Base-by-base conservation (phyloP, 768 basidiomycete genomes). In the Serpula lacrymans region DNA sequence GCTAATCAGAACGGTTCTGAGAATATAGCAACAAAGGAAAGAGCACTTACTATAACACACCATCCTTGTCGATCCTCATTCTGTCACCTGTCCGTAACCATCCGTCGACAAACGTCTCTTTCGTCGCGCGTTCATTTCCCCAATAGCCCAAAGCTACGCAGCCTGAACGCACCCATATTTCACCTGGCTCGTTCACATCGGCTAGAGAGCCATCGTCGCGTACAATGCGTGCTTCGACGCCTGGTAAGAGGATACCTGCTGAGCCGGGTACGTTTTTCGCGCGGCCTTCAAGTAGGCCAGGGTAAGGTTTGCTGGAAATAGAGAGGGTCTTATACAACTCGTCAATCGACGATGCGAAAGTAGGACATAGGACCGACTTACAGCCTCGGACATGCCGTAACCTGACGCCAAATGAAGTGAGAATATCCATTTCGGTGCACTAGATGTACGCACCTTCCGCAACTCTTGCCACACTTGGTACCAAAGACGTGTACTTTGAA, bases 61-160 rank as follows among this genome's bases (percentile, higher is more conserved):
- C 79, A 4, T 80, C 65, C 45, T 68, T 67, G 46, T 84, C 75
- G 4, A 78, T 74, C 27, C 71, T 62, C 53, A 88, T 83, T 39
- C 71, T 66, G 57, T 91, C 88, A 3, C 88, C 88, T 0, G 85
- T 89, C 39, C 66, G 69, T 18, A 91, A 49, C 88, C 88, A 91
- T 14, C 86, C 84, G 32, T 75, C 69, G 10, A 41, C 48, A 52
- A 89, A 90, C 1, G 85, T 81, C 49, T 78, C 77, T 36, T 64
- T 63, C 18, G 77, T 86, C 0, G 84, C 82, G 44, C 74, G 69
- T 36, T 77, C 72, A 53, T 89, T 83, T 32, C 79, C 76, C 77
- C 77, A 82, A 57, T 90, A 91, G 0, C 88, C 88, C 0, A 77
- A 53, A 0, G 77, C 74, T 21, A 87, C 56, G 45, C 77, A 82